Evolutionary conservation across 208 protist species (phyloP).

Genomic region (Wallacemonas collosoma): DNA sequence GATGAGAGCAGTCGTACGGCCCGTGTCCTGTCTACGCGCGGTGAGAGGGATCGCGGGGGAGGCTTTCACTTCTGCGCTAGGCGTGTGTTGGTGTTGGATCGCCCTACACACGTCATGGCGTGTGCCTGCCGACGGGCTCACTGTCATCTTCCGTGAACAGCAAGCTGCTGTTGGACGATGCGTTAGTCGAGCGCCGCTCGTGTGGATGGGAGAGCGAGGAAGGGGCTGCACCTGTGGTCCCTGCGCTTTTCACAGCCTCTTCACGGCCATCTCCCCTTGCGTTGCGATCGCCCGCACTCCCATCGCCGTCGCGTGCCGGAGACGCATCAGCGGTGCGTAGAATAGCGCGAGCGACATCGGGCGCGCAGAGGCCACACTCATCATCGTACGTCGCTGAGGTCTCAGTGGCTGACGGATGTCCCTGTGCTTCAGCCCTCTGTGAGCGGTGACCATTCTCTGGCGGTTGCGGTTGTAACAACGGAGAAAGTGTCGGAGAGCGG

Average conservation of each 20-base stretch:
- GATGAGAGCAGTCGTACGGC: too few species aligned
- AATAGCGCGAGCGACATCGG: neutral
- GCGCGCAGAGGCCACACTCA: too few species aligned
- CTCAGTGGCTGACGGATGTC: neutral
- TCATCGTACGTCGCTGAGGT: neutral
- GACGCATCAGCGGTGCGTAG: neutral
- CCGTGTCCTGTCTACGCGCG: too few species aligned
- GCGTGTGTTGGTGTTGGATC: too few species aligned
- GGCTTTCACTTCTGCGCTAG: too few species aligned
- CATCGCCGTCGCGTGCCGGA: neutral
- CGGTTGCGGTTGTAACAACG: too few species aligned
- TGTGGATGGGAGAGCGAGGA: neutral
- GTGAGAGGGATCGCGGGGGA: too few species aligned
- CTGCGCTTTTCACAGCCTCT: neutral
- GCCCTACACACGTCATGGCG: too few species aligned
- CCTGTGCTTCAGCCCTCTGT: neutral
- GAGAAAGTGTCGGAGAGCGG: neutral
- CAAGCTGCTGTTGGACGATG: neutral
- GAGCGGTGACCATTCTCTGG: too few species aligned
- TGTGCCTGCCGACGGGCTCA: too few species aligned
- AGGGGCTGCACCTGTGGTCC: too few species aligned
- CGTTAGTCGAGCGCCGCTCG: neutral
- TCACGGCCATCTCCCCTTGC: neutral
- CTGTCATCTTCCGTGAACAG: neutral
- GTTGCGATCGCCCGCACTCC: constrained; percentile 1